phyloP scores from a whole-genome alignment of 2,329 filamentous ascomycete genomes.

The Xylariaceae sp. region DNA sequence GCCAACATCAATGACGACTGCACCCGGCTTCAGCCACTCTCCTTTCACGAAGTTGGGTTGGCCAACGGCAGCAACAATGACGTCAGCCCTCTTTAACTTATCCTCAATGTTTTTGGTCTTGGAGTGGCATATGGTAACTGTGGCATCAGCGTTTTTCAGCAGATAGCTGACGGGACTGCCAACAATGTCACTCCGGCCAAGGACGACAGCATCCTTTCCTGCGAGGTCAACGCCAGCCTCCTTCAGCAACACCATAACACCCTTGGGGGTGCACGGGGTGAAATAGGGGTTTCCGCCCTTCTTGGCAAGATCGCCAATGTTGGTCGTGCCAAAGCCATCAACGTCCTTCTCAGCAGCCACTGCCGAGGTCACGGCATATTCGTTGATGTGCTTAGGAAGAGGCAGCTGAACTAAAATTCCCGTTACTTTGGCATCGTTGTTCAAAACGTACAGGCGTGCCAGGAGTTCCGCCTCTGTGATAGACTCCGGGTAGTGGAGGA shows the following conservation, averaged over 20 bases:
- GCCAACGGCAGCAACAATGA: slow-evolving; percentile 89
- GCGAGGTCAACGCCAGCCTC: slow-evolving; percentile 77
- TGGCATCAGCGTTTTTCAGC: slow-evolving; percentile 91
- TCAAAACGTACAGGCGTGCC: slow-evolving; percentile 73
- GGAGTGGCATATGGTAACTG: slow-evolving; percentile 94
- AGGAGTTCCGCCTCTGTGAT: slow-evolving; percentile 83
- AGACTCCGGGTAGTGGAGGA: slow-evolving; percentile 76
- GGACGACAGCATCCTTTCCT: slow-evolving; percentile 90
- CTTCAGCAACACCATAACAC: slow-evolving; percentile 87
- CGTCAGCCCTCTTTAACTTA: slow-evolving; percentile 77
- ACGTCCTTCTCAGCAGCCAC: slow-evolving; percentile 95
- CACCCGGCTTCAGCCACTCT: slow-evolving; percentile 90
- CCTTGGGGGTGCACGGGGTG: slow-evolving; percentile 92
- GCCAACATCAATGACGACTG: slow-evolving; percentile 95
- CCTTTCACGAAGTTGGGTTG: slow-evolving; percentile 84
- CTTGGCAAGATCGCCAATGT: slow-evolving; percentile 97
- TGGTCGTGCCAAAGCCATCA: slow-evolving; percentile 88
- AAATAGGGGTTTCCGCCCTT: slow-evolving; percentile 86
- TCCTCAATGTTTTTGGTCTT: slow-evolving; percentile 70
- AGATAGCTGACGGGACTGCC: slow-evolving; percentile 95
- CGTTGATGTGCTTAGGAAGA: slow-evolving; percentile 81
- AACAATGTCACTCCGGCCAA: slow-evolving; percentile 95
- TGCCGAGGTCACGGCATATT: slow-evolving; percentile 84
- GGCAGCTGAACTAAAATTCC: slow-evolving; percentile 94
- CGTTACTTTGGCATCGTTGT: slow-evolving; percentile 81